Evolutionary conservation across 495 filamentous ascomycete genomes (phyloP), one percentile per base, ranked within the genome.

Genomic region (Aspergillus bridgeri): DNA sequence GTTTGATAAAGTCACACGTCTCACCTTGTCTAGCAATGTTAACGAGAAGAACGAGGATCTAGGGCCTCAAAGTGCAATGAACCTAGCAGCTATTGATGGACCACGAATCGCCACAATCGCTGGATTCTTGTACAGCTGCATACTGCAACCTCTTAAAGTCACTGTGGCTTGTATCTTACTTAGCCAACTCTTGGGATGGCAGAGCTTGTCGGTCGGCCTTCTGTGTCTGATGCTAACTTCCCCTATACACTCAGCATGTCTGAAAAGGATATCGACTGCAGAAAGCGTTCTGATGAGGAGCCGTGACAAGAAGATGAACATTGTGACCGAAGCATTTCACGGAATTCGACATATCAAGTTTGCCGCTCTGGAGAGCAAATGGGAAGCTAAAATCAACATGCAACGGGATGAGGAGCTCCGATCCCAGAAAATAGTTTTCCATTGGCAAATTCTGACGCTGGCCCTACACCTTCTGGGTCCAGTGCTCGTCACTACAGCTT

Each of bases 261-360:
- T 84, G 52, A 87, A 83, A 64, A 71, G 68, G 20, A 90, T 87
- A 62, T 65, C 81, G 0, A 70, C 73, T 18, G 76, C 84, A 19
- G 83, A 88, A 66, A 82, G 83, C 51, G 69, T 74, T 19, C 67
- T 91, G 48, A 89, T 89, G 86, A 84, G 82, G 62, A 68, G 82
- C 17, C 75, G 88, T 49, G 88, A 91, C 65, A 70, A 79, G 45
- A 91, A 91, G 66, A 79, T 89, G 77, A 84, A 76, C 4, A 75
- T 89, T 0, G 73, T 91, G 20, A 86, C 85, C 4, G 88, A 91
- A 68, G 87, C 85, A 5, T 67, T 91, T 5, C 81, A 86, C 60
- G 88, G 84, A 47, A 90, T 91, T 48, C 79, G 88, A 11, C 87
- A 90, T 65, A 89, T 91, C 62, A 91, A 91, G 62, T 88, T 90